Evolutionary conservation across 1,284 basidiomycete genomes (phyloP), one percentile per base, ranked within the genome.

Genomic region (Cronartium ribicola): DNA sequence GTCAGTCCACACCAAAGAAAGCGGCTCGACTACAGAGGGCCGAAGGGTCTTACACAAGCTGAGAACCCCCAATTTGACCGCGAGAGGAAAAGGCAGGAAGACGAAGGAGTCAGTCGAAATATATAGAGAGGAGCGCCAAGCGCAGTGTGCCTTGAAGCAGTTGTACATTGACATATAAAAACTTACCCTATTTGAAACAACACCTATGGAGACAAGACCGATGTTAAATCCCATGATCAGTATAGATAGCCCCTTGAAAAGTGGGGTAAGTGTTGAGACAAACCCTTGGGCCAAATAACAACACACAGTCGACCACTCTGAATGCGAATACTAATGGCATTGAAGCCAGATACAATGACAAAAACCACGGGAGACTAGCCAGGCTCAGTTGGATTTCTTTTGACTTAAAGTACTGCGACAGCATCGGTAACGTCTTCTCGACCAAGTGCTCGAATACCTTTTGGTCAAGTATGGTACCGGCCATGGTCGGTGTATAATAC

Each of bases 311-410:
- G 2, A 97, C 92, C 80, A 99, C 94, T 62, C 96, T 88, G 85
- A 98, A 98, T 0, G 96, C 95, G 80, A 98, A 98, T 63, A 98
- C 89, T 88, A 98, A 91, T 0, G 96, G 96, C 93, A 98, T 97
- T 79, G 92, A 95, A 83, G 98, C 98, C 83, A 98, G 98, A 82
- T 89, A 94, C 77, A 92, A 67, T 69, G 72, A 84, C 78, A 98
- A 83, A 84, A 99, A 98, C 96, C 96, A 99, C 11, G 96, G 96
- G 40, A 99, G 83, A 1, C 93, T 96, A 0, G 96, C 96, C 11
- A 99, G 93, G 5, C 92, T 96, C 43, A 98, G 87, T 80, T 98
- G 95, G 7, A 98, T 94, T 79, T 98, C 96, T 63, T 96, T 92
- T 22, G 83, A 84, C 76, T 87, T 85, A 83, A 98, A 97, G 81